Percentiles rank a stretch among this genome's conserved stretches.
phyloP scores from a whole-genome alignment of 2,329 filamentous ascomycete species.

The Botrytis byssoidea region DNA sequence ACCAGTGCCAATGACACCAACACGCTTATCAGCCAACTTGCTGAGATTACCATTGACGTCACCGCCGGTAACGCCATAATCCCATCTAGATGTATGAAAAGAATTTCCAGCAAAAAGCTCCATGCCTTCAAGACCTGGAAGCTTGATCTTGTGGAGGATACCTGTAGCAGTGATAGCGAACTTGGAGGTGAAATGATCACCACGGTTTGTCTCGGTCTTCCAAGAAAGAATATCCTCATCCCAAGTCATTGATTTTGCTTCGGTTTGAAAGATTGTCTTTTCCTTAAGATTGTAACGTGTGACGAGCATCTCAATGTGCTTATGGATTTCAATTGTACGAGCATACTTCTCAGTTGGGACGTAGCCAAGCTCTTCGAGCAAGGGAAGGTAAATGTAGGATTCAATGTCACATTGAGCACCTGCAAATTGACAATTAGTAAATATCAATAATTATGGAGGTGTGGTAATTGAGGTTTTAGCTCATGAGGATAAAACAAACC shows the following conservation, averaged over 20 bases:
- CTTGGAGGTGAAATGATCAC: conserved; percentile 54
- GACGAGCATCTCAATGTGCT: conserved; percentile 53
- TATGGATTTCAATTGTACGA: conserved; percentile 58
- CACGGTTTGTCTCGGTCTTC: conserved; percentile 50
- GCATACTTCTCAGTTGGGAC: conserved; percentile 57
- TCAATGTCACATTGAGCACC: conserved; percentile 22
- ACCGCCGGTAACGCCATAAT: conserved; percentile 50
- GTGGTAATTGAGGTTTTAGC: not conserved
- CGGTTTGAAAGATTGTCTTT: conserved; percentile 57
- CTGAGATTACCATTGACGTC: conserved; percentile 15
- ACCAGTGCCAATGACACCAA: conserved; percentile 59
- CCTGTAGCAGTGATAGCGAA: conserved; percentile 59
- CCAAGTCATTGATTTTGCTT: conserved; percentile 54
- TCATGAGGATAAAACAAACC: conserved; percentile 43
- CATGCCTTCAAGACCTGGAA: conserved; percentile 48
- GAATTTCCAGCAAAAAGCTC: conserved; percentile 46
- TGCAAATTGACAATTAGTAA: conserved; percentile 59
- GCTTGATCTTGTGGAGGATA: conserved; percentile 56
- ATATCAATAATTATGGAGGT: conserved; percentile 45
- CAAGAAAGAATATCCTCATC: conserved; percentile 52
- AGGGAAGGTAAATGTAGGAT: conserved; percentile 21
- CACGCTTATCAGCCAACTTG: conserved; percentile 50
- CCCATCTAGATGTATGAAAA: conserved; percentile 57
- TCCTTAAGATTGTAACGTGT: conserved; percentile 54
- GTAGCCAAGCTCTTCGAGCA: conserved; percentile 20